Base-by-base conservation (phyloP, 2,329 filamentous ascomycete genomes). In the Coleophoma crateriformis region DNA sequence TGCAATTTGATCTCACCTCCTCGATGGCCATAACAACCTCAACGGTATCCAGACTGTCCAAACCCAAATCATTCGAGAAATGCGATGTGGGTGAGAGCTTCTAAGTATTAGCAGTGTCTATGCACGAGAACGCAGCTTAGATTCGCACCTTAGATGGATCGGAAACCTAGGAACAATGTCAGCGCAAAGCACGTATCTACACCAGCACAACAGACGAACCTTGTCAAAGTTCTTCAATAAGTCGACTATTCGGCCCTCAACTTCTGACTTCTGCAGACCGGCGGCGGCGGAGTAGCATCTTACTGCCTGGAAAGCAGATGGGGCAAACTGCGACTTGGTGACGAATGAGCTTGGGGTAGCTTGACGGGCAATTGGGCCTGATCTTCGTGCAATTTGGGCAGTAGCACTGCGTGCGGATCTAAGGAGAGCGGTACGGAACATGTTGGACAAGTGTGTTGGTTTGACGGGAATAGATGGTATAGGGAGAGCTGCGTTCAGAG, bases 21-120 rank as follows among this genome's bases (percentile, higher is more conserved):
- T 99, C 94, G 74, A 99, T 97, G 60, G 94, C 94, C 94, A 99
- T 99, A 64, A 99, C 94, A 60, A 99, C 94, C 80, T 99, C 94
- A 57, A 99, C 94, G 57, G 94, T 96, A 72, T 99, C 94, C 71
- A 99, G 82, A 75, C 88, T 95, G 78, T 99, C 94, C 65, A 99
- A 79, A 59, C 91, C 94, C 57, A 99, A 87, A 74, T 99, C 92
- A 71, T 96, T 97, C 68, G 90, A 81, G 75, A 99, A 99, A 81
- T 97, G 91, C 52, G 92, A 86, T 48, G 76, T 78, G 56, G 82
- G 74, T 65, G 84, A 89, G 69, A 99, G 89, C 92, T 97, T 63
- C 8, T 7, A 10, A 27, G 27, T 10, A 27, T 27, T 27, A 27
- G 27, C 8, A 27, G 3, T 3, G 27, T 4, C 3, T 27, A 27